Evolutionary conservation across 2,329 filamentous ascomycete species (phyloP).

Genomic region (Alternaria hordeiaustralica): DNA sequence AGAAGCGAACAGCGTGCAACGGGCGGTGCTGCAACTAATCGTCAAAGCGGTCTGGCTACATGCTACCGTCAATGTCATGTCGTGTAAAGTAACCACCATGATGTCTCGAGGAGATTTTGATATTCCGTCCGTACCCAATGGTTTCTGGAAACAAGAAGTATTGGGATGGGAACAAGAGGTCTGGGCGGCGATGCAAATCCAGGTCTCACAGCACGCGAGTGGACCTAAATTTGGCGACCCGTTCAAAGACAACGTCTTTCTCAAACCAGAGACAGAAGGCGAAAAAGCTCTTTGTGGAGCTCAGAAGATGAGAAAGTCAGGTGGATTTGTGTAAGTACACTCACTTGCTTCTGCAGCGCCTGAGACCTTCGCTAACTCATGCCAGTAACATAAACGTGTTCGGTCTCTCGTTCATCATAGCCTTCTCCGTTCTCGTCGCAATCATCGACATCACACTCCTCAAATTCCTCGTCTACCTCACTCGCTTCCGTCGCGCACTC

Average conservation of each 20-base stretch:
- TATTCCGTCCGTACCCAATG: constrained; percentile 13
- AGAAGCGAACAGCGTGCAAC: neutral
- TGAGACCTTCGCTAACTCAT: neutral
- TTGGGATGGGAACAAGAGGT: constrained; percentile 25
- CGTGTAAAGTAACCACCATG: constrained; percentile 2
- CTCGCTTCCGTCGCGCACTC: constrained; percentile 18
- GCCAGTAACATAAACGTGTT: constrained; percentile 32
- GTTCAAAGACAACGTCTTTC: neutral
- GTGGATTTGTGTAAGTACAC: constrained; percentile 24
- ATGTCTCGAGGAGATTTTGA: constrained; percentile 7
- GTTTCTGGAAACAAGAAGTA: constrained; percentile 30
- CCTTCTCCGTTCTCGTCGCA: constrained; percentile 11
- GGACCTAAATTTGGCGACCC: neutral
- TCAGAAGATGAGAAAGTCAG: constrained; percentile 25
- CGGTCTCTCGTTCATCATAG: constrained; percentile 23
- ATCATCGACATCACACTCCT: constrained; percentile 22
- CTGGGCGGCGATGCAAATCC: constrained; percentile 19
- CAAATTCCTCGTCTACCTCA: constrained; percentile 24
- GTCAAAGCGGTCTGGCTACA: neutral
- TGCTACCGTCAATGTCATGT: neutral
- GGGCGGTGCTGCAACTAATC: neutral
- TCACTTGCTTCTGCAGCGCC: too few species aligned
- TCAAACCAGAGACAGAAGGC: constrained; percentile 3
- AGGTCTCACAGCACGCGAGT: constrained; percentile 18
- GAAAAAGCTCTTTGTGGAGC: constrained; percentile 21